Conservation (phyloP, 2,329 filamentous ascomycete species). For the Botrytis porri region DNA sequence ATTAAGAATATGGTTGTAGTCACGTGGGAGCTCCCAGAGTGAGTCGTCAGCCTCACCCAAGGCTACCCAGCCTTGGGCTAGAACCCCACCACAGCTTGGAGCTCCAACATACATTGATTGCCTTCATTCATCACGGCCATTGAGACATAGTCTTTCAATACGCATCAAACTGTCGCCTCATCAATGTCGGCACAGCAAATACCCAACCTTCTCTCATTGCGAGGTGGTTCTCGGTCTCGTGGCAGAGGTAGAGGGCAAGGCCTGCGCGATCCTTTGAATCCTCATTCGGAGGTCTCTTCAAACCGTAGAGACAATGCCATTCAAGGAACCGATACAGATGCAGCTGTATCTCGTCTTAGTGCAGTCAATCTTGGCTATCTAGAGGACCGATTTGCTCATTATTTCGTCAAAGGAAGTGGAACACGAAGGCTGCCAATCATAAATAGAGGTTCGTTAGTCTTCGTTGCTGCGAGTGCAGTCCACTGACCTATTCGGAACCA, state of each 20-base stretch:
- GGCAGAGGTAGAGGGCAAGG: constrained; percentile 47
- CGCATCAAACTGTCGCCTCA: not conserved
- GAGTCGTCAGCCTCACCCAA: not conserved
- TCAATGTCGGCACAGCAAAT: constrained; percentile 71
- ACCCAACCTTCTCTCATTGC: constrained; percentile 68
- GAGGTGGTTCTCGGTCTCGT: constrained; percentile 43
- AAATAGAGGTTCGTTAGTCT: constrained; percentile 68
- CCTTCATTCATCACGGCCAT: not conserved
- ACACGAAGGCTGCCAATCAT: constrained; percentile 81
- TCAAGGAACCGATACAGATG: constrained; percentile 88
- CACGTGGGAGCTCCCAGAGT: not conserved
- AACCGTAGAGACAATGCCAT: constrained; percentile 64
- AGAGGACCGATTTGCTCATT: constrained; percentile 71
- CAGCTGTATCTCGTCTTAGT: constrained; percentile 82
- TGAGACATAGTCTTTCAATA: not conserved
- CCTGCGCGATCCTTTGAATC: constrained; percentile 32
- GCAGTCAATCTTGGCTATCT: constrained; percentile 85
- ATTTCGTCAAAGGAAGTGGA: constrained; percentile 59
- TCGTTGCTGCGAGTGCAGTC: constrained; percentile 18
- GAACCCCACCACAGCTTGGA: constrained; percentile 3
- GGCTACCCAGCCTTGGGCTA: not conserved
- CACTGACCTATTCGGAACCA: not conserved
- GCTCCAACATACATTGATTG: not conserved
- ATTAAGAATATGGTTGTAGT: not conserved
- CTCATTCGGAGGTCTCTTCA: constrained; percentile 9